Conservation (phyloP, 2,329 filamentous ascomycete genomes). For the Colletotrichum melonis region DNA sequence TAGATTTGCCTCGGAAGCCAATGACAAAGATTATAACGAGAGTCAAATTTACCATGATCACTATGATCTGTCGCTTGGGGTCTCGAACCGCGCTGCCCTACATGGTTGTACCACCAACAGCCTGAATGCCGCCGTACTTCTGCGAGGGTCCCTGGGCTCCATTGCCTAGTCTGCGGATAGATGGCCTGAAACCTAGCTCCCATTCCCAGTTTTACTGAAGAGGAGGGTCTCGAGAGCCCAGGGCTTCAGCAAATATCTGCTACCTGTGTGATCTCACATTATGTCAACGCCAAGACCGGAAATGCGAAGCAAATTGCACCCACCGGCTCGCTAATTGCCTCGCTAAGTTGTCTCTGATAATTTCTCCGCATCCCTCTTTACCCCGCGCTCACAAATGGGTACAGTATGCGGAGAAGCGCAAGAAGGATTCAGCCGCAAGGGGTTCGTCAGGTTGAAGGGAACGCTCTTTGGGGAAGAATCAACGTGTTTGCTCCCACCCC, state of each 20-base stretch:
- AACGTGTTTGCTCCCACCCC: not conserved
- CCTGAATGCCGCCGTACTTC: not conserved
- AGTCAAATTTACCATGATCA: no score
- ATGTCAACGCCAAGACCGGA: not conserved
- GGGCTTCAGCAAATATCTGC: not conserved
- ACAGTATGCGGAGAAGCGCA: not conserved
- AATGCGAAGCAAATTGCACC: not conserved
- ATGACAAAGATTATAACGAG: no score
- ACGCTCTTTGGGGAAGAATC: not conserved
- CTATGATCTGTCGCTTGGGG: no score
- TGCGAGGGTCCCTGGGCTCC: no score
- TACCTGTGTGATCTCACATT: not conserved
- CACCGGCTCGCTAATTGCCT: not conserved
- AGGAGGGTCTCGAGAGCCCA: not conserved
- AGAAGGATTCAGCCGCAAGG: slow-evolving; percentile 13
- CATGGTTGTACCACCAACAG: no score
- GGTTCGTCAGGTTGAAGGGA: not conserved
- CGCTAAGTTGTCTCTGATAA: not conserved
- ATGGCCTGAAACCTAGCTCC: not conserved
- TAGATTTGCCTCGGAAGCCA: no score
- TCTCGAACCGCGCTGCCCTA: no score
- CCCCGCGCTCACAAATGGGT: not conserved
- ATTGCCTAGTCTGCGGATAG: not conserved
- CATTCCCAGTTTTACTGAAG: not conserved
- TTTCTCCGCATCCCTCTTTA: slow-evolving; percentile 10